Evolutionary conservation across 2,329 filamentous ascomycete genomes (phyloP).

Genomic region (Aspergillus jensenii): DNA sequence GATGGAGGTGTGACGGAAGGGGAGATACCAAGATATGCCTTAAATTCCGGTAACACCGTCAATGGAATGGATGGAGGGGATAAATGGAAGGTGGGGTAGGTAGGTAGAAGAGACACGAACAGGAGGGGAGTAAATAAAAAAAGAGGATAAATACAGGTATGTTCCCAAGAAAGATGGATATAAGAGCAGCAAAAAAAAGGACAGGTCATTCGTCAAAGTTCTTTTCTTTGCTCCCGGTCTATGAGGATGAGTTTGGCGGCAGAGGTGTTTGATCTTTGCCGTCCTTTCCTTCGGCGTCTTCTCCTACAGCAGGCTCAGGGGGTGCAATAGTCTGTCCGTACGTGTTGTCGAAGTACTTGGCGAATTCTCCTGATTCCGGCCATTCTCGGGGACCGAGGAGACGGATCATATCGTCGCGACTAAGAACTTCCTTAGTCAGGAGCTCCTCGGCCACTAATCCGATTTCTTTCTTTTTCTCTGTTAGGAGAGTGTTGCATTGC

Average conservation of each 20-base stretch:
- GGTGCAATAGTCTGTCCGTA: constrained; percentile 55
- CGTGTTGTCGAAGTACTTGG: constrained; percentile 80
- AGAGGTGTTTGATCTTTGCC: constrained; percentile 35
- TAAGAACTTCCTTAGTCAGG: constrained; percentile 85
- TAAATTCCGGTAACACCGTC: constrained; percentile 22
- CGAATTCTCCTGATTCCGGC: constrained; percentile 82
- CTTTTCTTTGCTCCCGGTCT: constrained; percentile 9
- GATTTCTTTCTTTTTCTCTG: constrained; percentile 83
- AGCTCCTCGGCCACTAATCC: constrained; percentile 91
- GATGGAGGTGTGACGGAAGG: not conserved
- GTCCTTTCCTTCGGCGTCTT: constrained; percentile 43
- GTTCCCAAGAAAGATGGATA: not conserved
- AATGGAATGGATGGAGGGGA: constrained; percentile 5
- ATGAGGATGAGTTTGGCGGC: constrained; percentile 20
- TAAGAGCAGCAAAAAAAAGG: constrained; percentile 11
- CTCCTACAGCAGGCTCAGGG: constrained; percentile 39
- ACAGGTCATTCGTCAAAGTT: constrained; percentile 12
- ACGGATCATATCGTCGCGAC: constrained; percentile 87
- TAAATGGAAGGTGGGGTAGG: not conserved
- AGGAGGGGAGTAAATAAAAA: constrained; percentile 10
- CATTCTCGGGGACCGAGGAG: constrained; percentile 82
- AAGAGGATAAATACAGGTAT: constrained; percentile 11
- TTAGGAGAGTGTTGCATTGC: constrained; percentile 80
- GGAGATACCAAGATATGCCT: constrained; percentile 9
- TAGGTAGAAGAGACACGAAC: constrained; percentile 6